Conservation (phyloP, 306 rosid genomes). For the Cucurbita maxima region DNA sequence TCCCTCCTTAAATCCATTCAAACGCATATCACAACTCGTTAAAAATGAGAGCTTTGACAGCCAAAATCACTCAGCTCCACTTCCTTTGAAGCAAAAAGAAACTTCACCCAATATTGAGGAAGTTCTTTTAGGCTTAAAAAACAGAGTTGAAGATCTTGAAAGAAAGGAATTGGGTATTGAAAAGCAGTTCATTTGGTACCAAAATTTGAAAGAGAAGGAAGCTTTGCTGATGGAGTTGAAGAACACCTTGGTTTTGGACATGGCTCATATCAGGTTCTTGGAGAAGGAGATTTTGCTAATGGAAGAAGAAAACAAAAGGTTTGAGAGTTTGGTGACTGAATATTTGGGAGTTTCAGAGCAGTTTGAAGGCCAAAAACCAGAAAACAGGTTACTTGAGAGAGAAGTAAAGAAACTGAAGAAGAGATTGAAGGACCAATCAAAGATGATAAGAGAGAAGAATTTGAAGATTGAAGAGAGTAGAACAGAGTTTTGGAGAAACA, state of each 20-base stretch:
- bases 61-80: neutral
- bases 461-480: slow-evolving; percentile 35
- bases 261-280: slow-evolving; percentile 34
- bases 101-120: slow-evolving; percentile 12
- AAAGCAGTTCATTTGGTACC: slow-evolving; percentile 29
- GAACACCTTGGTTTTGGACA: slow-evolving; percentile 30
- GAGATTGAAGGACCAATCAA: slow-evolving; percentile 30
- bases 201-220: slow-evolving; percentile 49
- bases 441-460: slow-evolving; percentile 19
- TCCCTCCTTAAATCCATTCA: slow-evolving; percentile 1
- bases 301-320: slow-evolving; percentile 28
- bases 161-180: slow-evolving; percentile 33
- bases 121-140: slow-evolving; percentile 27
- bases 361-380: slow-evolving; percentile 32
- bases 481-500: slow-evolving; percentile 25
- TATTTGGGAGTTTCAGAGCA: slow-evolving; percentile 23
- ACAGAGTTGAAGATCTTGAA: slow-evolving; percentile 30
- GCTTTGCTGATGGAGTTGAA: slow-evolving; percentile 24
- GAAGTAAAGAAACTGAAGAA: slow-evolving; percentile 29
- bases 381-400: slow-evolving; percentile 30
- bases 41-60: slow-evolving; percentile 18
- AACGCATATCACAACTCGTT: slow-evolving; percentile 10
- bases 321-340: slow-evolving; percentile 24
- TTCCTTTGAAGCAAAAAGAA: slow-evolving; percentile 10
- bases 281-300: slow-evolving; percentile 30